phyloP scores from a whole-genome alignment of 2,329 filamentous ascomycete genomes.

The Colletotrichum zoysiae region DNA sequence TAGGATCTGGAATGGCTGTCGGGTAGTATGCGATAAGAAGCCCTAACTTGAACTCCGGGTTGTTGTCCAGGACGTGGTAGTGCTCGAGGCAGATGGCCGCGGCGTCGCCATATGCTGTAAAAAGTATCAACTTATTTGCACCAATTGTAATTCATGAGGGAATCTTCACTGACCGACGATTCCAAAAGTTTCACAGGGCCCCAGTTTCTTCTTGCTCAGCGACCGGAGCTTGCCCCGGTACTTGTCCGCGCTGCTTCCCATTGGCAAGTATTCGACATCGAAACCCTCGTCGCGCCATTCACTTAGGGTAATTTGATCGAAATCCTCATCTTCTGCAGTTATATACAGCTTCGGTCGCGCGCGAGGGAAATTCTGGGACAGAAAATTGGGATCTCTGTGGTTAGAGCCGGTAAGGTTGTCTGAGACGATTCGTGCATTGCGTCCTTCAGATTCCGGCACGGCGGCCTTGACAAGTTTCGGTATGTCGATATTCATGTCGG shows the following conservation, averaged over 20 bases:
- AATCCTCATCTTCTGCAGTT: slow-evolving; percentile 57
- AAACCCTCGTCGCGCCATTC: slow-evolving; percentile 60
- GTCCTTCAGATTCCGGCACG: slow-evolving; percentile 49
- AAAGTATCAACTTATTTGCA: neutral
- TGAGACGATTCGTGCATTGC: slow-evolving; percentile 49
- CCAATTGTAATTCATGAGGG: neutral
- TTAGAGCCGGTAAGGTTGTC: slow-evolving; percentile 51
- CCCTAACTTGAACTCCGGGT: slow-evolving; percentile 57
- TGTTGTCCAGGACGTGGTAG: slow-evolving; percentile 60
- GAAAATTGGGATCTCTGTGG: slow-evolving; percentile 57
- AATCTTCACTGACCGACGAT: slow-evolving; percentile 53
- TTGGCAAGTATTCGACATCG: slow-evolving; percentile 56
- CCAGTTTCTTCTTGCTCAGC: slow-evolving; percentile 50
- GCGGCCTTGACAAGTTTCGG: slow-evolving; percentile 49
- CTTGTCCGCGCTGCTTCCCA: slow-evolving; percentile 51
- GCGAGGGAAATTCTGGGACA: slow-evolving; percentile 56
- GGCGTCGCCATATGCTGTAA: slow-evolving; percentile 57
- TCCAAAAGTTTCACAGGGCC: slow-evolving; percentile 58
- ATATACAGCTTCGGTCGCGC: slow-evolving; percentile 56
- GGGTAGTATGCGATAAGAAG: slow-evolving; percentile 61
- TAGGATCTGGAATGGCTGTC: slow-evolving; percentile 57
- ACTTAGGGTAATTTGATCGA: slow-evolving; percentile 53
- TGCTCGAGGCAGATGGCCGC: slow-evolving; percentile 58
- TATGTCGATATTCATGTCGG: slow-evolving; percentile 47
- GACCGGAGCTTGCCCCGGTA: slow-evolving; percentile 52